Evolutionary conservation across 345 rosid species (phyloP).

Genomic region (Aurinia saxatilis): DNA sequence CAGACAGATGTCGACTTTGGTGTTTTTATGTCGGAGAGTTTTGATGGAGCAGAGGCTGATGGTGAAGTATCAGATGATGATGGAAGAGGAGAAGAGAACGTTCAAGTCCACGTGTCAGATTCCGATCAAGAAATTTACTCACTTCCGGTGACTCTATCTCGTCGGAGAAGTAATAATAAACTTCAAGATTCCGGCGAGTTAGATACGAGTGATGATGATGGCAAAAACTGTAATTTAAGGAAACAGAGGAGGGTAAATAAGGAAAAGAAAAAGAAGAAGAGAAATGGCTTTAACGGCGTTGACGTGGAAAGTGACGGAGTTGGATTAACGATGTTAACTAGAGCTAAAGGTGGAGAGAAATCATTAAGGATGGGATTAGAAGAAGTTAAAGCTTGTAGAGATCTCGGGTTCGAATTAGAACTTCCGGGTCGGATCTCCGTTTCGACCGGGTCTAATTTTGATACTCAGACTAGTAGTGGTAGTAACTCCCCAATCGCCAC

Average conservation of each 20-base stretch:
- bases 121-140: constrained; percentile 61
- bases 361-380: constrained; percentile 73
- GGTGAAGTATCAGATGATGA: constrained; percentile 61
- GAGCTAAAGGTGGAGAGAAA: constrained; percentile 77
- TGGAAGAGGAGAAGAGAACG: constrained; percentile 21
- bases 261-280: constrained; percentile 19
- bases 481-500: constrained; percentile 75
- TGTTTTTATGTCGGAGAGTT: constrained; percentile 46
- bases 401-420: constrained; percentile 86
- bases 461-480: constrained; percentile 70
- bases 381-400: constrained; percentile 84
- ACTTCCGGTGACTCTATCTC: constrained; percentile 51
- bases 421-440: constrained; percentile 44
- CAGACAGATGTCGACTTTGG: constrained; percentile 12
- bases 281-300: too few species aligned
- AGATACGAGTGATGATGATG: constrained; percentile 39
- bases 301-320: constrained; percentile 33
- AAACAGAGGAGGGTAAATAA: constrained; percentile 10
- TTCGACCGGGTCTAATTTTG: constrained; percentile 39
- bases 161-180: constrained; percentile 39
- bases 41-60: constrained; percentile 65
- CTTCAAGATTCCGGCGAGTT: constrained; percentile 31
- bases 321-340: constrained; percentile 60
- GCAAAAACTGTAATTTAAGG: constrained; percentile 1
- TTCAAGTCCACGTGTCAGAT: constrained; percentile 43